Base-by-base conservation (phyloP, 306 rosid species). In the Rosa rugosa region DNA sequence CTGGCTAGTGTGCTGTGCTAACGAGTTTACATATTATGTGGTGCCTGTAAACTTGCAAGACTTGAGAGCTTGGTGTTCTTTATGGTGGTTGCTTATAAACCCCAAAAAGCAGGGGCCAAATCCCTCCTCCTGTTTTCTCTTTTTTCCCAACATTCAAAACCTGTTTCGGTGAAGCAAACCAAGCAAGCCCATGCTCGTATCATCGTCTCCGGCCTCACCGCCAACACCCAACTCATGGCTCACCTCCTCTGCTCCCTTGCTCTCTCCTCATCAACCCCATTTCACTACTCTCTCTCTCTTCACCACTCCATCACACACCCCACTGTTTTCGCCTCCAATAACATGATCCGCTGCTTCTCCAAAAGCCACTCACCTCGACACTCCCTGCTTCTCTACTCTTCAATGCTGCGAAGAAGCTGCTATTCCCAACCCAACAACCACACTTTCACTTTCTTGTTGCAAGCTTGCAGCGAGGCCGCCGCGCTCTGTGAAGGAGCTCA, bases 381-480 rank as follows among this genome's bases (percentile, higher is more conserved):
- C 6, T 86, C 92, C 20, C 49, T 93, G 34, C 14, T 69, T 11
- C 75, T 91, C 5, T 91, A 87, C 81, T 81, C 88, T 5, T 84
- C 81, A 6, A 72, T 88, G 80, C 83, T 74, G 13, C 84, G 83
- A 16, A 80, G 36, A 31, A 31, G 3, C 36, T 1, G 5, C 45
- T 75, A 67, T 54, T 67, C 80, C 27, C 66, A 47, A 13, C 92
- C 98, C 81, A 93, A 91, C 69, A 86, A 87, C 53, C 89, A 91
- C 76, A 89, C 98, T 22, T 89, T 89, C 77, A 93, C 94, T 12
- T 91, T 93, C 79, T 45, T 91, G 11, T 53, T 93, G 22, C 92
- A 93, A 54, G 90, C 94, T 13, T 91, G 94, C 73, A 57, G 85
- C 67, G 70, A 62, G 41, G 85, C 87, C 73, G n/a, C 71, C 66